A percentile compares a stretch with the other conserved stretches of the same genome.
Conservation (phyloP, 2,329 filamentous ascomycete species). For the Sporothrix euskadiensis region DNA sequence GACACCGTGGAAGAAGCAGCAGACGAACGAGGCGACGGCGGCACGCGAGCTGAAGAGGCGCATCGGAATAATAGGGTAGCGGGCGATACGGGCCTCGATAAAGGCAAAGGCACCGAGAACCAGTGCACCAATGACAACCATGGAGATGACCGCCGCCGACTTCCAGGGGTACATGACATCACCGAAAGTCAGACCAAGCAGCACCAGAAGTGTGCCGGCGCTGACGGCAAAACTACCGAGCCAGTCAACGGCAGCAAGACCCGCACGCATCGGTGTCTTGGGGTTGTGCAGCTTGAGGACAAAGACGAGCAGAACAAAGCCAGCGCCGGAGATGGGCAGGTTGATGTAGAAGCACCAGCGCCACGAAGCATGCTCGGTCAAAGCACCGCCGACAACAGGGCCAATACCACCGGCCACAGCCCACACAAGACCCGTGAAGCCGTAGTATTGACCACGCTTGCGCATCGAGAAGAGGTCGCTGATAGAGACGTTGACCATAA, state of each 20-base stretch:
- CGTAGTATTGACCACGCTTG: conserved; percentile 54
- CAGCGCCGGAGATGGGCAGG: conserved; percentile 43
- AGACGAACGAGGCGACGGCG: conserved; percentile 64
- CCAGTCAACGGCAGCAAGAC: conserved; percentile 65
- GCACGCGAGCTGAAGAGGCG: conserved; percentile 66
- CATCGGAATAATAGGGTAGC: conserved; percentile 76
- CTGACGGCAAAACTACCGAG: conserved; percentile 60
- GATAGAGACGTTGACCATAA: conserved; percentile 56
- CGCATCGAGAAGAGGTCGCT: conserved; percentile 55
- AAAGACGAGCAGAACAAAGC: conserved; percentile 55
- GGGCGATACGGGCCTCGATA: conserved; percentile 71
- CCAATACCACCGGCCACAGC: conserved; percentile 66
- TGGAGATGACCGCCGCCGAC: conserved; percentile 72
- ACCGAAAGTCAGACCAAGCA: conserved; percentile 83
- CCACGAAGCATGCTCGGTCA: conserved; percentile 61
- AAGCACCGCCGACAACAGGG: conserved; percentile 60
- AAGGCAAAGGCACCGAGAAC: conserved; percentile 66
- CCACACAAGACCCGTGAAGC: conserved; percentile 67
- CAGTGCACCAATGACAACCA: conserved; percentile 71
- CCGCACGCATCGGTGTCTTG: conserved; percentile 60
- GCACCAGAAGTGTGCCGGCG: conserved; percentile 79
- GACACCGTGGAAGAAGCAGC: conserved; percentile 72
- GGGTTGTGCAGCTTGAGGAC: conserved; percentile 70
- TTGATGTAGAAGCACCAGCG: conserved; percentile 72
- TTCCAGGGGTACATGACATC: conserved; percentile 74